These are phyloP conservation scores for Discostella pseudostelligera DNA, from an alignment of 108 stramenopile genomes.

Conservation along the genomic window DNA sequence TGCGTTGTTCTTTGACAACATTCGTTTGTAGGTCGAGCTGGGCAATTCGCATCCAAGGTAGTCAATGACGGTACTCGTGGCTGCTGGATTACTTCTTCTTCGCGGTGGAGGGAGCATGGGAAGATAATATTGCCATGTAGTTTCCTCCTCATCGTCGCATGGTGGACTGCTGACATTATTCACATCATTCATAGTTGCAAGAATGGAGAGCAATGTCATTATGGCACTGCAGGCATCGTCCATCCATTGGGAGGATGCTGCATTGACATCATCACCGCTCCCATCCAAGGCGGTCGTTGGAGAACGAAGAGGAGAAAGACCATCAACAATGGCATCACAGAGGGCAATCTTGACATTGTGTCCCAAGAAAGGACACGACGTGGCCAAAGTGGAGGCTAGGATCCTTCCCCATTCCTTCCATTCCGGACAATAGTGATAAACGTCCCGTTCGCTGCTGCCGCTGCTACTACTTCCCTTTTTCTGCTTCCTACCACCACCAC, in stretches of 20 bases:
- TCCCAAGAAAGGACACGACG: conserved; percentile 25
- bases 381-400: conserved; percentile 23
- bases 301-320: conserved; percentile 8
- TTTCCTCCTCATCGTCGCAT: conserved; percentile 22
- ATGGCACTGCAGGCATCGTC: conserved; percentile 45
- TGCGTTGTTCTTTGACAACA: conserved; percentile 16
- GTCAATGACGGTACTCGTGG: conserved; percentile 15
- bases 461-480: not conserved
- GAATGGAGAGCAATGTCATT: conserved; percentile 31
- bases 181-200: conserved; percentile 14
- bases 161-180: not conserved
- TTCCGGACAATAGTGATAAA: conserved; percentile 10
- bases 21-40: conserved; percentile 23
- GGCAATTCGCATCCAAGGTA: conserved; percentile 40
- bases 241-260: too few species aligned
- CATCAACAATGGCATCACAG: conserved; percentile 39
- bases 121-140: conserved; percentile 31
- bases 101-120: conserved; percentile 40
- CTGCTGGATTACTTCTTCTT: conserved; percentile 3
- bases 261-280: not conserved
- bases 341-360: conserved; percentile 24
- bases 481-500: conserved; percentile 12
- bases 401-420: conserved; percentile 53
- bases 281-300: not conserved
- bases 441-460: not conserved